Evolutionary conservation across 1,139 yeast genomes (phyloP), one percentile per base, ranked within the genome.

Genomic region (Suhomyces kunorum): DNA sequence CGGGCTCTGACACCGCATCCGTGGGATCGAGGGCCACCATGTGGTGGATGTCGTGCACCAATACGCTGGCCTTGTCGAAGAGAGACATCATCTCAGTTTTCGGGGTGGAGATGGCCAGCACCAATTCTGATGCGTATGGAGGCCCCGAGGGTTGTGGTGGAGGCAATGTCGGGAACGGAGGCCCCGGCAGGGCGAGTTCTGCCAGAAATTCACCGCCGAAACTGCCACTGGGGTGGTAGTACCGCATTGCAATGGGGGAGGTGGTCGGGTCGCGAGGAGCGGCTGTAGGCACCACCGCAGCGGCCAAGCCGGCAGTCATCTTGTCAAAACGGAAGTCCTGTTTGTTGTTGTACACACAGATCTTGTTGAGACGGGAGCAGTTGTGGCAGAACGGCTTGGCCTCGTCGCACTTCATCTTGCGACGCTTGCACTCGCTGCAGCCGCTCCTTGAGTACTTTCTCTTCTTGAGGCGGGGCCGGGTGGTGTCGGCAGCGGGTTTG

Each of bases 361-460:
- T 50, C 49, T 79, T 77, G 24, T 64, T 66, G 16, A 79, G 57
- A 15, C 80, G 59, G 4, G 71, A 49, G 52, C 88, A 82, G 46
- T 79, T 80, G 43, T 32, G 34, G 43, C 63, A 58, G 26, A 38
- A 45, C 6, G 61, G 61, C 32, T 44, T 42, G 11, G 49, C 47
- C 37, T 58, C 63, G 39, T 58, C 63, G 36, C 61, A 58, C 49
- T 81, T 82, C 63, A 79, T 73, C 53, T 80, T 78, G 36, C 87
- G 62, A 35, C 81, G 58, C 53, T 80, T 80, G 57, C 88, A 82
- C 53, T 80, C 84, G 15, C 64, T 61, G 50, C 88, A 82, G 3
- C 87, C 88, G 28, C 75, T 76, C 34, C 84, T 61, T 34, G 81
- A 74, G 53, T 81, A 80, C 46, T 70, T 70, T 29, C 81, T 51